Conservation (phyloP, 2,329 filamentous ascomycete species). For the Aspergillus sp. region DNA sequence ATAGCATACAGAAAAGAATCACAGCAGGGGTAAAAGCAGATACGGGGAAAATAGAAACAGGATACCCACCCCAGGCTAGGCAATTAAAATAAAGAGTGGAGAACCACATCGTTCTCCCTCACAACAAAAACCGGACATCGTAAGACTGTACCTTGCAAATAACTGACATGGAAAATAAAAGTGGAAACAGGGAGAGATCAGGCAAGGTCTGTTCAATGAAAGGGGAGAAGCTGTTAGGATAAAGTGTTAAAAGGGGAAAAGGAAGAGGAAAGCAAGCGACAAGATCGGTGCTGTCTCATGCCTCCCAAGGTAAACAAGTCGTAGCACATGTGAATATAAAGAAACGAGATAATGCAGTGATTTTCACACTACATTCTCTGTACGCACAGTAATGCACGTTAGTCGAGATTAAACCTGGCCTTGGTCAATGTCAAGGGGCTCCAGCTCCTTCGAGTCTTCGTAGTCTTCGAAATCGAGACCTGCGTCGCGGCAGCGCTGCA, state of each 20-base stretch:
- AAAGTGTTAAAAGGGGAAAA: slow-evolving; percentile 7
- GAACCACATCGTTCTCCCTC: not conserved
- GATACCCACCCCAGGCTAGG: slow-evolving; percentile 18
- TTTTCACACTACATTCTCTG: not conserved
- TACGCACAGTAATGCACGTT: not conserved
- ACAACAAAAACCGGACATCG: slow-evolving; percentile 10
- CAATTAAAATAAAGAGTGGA: slow-evolving; percentile 3
- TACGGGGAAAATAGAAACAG: slow-evolving; percentile 20
- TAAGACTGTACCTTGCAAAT: slow-evolving; percentile 13
- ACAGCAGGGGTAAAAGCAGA: slow-evolving; percentile 21
- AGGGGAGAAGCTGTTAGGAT: slow-evolving; percentile 11
- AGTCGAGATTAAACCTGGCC: slow-evolving; percentile 20
- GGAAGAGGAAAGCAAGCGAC: slow-evolving; percentile 21
- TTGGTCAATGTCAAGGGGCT: slow-evolving; percentile 40
- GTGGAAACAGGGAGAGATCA: slow-evolving; percentile 10
- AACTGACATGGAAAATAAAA: slow-evolving; percentile 7
- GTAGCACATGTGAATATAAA: slow-evolving; percentile 28
- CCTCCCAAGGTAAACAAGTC: slow-evolving; percentile 28
- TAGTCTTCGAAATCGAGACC: slow-evolving; percentile 54
- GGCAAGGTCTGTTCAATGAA: slow-evolving; percentile 7
- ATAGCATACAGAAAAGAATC: slow-evolving; percentile 27
- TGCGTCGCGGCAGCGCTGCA: slow-evolving; percentile 49
- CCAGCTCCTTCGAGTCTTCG: slow-evolving; percentile 46
- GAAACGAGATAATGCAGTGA: slow-evolving; percentile 12
- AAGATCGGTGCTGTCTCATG: slow-evolving; percentile 10